Conservation (phyloP, 768 basidiomycete genomes). For the Panus rudis region DNA sequence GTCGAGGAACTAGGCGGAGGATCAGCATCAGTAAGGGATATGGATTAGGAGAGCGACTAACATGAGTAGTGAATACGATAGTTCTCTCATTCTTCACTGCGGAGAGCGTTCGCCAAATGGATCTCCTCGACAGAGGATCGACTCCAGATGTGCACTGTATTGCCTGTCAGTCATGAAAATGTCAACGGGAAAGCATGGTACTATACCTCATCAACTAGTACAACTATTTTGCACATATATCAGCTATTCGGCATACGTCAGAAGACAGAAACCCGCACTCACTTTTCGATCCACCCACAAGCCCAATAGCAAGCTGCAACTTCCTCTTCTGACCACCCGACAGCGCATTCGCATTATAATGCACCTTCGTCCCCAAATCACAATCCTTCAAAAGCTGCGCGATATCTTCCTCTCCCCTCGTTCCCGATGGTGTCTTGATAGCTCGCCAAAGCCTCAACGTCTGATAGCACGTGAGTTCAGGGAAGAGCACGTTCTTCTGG, state of each 20-base stretch:
- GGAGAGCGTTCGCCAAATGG: constrained; percentile 70
- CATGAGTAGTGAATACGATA: constrained; percentile 76
- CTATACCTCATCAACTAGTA: constrained; percentile 21
- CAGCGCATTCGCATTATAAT: constrained; percentile 57
- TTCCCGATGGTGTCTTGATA: constrained; percentile 48
- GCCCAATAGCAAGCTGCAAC: constrained; percentile 74
- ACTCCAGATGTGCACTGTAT: constrained; percentile 68
- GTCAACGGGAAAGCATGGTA: constrained; percentile 34
- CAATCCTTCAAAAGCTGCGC: constrained; percentile 64
- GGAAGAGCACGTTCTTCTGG: constrained; percentile 79
- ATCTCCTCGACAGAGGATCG: constrained; percentile 71
- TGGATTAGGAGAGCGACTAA: constrained; percentile 23
- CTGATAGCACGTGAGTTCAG: constrained; percentile 68
- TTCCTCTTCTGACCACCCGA: constrained; percentile 82
- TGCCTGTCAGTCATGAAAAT: not conserved
- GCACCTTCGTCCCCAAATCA: constrained; percentile 63
- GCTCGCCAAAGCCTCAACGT: constrained; percentile 67
- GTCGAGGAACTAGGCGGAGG: constrained; percentile 51
- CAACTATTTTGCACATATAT: constrained; percentile 9
- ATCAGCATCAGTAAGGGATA: constrained; percentile 2
- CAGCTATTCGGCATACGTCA: not conserved
- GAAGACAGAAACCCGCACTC: constrained; percentile 15
- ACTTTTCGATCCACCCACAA: constrained; percentile 72
- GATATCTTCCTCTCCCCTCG: constrained; percentile 46
- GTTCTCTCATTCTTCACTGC: constrained; percentile 59